Evolutionary conservation across 305 asterid genomes (phyloP).

Genomic region (Rubia peregrina): DNA sequence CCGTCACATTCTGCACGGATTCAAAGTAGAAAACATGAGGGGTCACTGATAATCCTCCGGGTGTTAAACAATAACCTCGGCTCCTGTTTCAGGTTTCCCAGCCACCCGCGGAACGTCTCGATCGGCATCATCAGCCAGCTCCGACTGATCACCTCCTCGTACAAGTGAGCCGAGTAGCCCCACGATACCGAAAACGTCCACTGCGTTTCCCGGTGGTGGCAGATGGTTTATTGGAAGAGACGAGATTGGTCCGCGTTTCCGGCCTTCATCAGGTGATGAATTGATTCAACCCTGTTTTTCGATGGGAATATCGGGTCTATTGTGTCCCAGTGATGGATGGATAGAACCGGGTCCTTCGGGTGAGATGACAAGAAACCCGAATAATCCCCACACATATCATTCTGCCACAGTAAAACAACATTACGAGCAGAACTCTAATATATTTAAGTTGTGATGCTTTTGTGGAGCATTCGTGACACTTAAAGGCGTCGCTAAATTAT

Average conservation of each 20-base stretch:
- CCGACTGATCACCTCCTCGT: not conserved
- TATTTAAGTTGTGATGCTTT: too few species aligned
- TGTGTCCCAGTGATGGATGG: constrained; percentile 1
- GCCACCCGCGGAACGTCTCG: not conserved
- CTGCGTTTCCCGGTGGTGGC: constrained; percentile 1
- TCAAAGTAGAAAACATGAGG: not conserved
- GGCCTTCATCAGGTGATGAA: not conserved
- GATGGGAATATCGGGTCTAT: not conserved
- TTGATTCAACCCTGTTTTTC: not conserved
- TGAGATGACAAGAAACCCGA: constrained; percentile 1
- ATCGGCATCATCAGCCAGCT: not conserved
- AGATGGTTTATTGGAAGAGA: not conserved
- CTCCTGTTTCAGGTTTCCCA: not conserved
- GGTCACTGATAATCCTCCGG: not conserved
- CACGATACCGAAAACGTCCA: not conserved
- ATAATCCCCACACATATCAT: not conserved
- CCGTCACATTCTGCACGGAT: not conserved
- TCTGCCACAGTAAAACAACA: not conserved
- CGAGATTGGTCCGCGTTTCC: not conserved
- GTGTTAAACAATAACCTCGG: not conserved
- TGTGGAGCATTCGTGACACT: too few species aligned
- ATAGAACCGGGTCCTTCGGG: not conserved
- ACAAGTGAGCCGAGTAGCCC: not conserved
- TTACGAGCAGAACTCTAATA: too few species aligned
- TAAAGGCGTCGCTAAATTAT: too few species aligned